Evolutionary conservation across 352 stramenopile species (phyloP).

Genomic region (Globisporangium apiculatum): DNA sequence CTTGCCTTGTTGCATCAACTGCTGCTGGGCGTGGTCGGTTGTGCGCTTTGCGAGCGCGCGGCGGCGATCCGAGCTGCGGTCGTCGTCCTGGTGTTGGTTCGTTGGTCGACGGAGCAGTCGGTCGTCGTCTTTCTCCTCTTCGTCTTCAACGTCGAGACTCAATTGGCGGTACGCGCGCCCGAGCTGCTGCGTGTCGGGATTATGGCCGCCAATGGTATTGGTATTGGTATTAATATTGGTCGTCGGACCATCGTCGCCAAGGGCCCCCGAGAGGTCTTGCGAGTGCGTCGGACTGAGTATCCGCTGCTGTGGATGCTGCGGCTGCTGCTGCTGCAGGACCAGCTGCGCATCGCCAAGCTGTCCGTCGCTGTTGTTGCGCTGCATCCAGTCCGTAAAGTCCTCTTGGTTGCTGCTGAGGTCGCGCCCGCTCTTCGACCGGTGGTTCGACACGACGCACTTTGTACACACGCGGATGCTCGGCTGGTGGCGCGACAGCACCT

Average conservation of each 20-base stretch:
- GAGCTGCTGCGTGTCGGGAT: conserved; percentile 7
- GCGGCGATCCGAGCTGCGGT: conserved; percentile 26
- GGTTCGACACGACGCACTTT: conserved; percentile 73
- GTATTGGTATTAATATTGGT: too few relatives aligned
- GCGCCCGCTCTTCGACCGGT: conserved; percentile 63
- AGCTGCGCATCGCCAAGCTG: conserved; percentile 17
- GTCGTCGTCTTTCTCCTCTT: conserved; percentile 56
- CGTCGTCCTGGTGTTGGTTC: conserved; percentile 19
- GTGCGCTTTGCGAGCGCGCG: conserved; percentile 9
- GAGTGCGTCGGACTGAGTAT: conserved; percentile 53
- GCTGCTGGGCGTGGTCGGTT: conserved; percentile 6
- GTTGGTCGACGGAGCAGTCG: too few relatives aligned
- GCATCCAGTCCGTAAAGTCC: conserved; percentile 78
- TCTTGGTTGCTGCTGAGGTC: conserved; percentile 66
- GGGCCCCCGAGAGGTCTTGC: conserved; percentile 47
- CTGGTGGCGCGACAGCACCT: conserved; percentile 71
- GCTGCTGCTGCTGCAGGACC: conserved; percentile 10
- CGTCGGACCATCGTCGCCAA: conserved; percentile 15
- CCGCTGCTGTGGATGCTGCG: conserved; percentile 37
- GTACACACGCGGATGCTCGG: conserved; percentile 80
- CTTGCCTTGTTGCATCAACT: neutral
- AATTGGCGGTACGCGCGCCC: conserved; percentile 49
- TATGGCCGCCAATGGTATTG: too few relatives aligned
- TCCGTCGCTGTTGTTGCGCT: conserved; percentile 34
- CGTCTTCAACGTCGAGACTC: conserved; percentile 52